Evolutionary conservation across 768 basidiomycete genomes (phyloP).

Genomic region (Tephrocybe sp.): DNA sequence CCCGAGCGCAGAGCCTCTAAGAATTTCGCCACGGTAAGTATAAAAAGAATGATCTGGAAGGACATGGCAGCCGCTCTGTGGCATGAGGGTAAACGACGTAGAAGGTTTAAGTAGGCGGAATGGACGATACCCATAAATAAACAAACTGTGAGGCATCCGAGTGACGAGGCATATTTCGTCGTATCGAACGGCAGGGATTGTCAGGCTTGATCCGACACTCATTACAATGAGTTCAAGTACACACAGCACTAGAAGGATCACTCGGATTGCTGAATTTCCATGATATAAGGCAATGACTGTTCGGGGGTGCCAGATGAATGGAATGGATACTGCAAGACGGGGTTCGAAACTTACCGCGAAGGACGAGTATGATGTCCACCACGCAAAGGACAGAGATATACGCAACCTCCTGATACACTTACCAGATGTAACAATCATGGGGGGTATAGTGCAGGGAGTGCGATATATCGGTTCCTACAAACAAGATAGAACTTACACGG

Average conservation of each 20-base stretch:
- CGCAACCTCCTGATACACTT: slow-evolving; percentile 39
- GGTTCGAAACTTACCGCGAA: slow-evolving; percentile 29
- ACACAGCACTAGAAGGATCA: slow-evolving; percentile 25
- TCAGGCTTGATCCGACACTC: slow-evolving; percentile 25
- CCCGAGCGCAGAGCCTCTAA: slow-evolving; percentile 29
- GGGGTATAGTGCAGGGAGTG: slow-evolving; percentile 33
- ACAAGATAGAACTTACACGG: slow-evolving; percentile 32
- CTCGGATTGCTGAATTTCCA: slow-evolving; percentile 26
- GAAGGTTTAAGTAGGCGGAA: not conserved
- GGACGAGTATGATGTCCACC: slow-evolving; percentile 38
- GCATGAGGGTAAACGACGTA: not conserved
- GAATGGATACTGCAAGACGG: not conserved
- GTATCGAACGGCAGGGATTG: slow-evolving; percentile 29
- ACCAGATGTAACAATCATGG: slow-evolving; percentile 43
- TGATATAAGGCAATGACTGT: slow-evolving; percentile 41
- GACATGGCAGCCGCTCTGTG: slow-evolving; percentile 26
- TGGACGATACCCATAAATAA: slow-evolving; percentile 30
- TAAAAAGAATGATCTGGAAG: slow-evolving; percentile 39
- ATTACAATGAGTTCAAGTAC: slow-evolving; percentile 29
- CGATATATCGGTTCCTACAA: slow-evolving; percentile 34
- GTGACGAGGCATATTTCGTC: slow-evolving; percentile 32
- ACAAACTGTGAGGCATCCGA: slow-evolving; percentile 23
- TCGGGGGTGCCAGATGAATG: not conserved
- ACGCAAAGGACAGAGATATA: slow-evolving; percentile 25
- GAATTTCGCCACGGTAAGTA: slow-evolving; percentile 37